Base-by-base conservation (phyloP, 495 filamentous ascomycete genomes). In the Viridothelium virens region DNA sequence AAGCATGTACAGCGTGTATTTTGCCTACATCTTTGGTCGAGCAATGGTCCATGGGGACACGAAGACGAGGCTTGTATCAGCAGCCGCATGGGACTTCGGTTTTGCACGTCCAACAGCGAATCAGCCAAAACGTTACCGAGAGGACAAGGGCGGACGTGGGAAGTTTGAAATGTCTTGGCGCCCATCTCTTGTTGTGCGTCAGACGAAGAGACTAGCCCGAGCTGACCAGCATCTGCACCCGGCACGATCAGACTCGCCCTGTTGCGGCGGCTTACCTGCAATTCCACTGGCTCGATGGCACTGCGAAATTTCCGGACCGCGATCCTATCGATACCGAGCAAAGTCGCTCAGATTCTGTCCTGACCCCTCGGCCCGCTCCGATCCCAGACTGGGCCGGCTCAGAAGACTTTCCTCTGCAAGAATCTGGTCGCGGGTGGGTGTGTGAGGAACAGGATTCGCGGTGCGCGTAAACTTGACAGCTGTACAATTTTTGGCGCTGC, bases 171-270 rank as follows among this genome's bases (percentile, higher is more conserved):
- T 59, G 53, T 59, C 53, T 59, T 59, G 53, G 53, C 53, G 31
- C 53, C 25, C 53, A 59, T 59, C 53, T 59, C 53, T 59, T 31
- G 25, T 59, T 59, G 53, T 59, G 53, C 53, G 10, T 59, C 53
- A 59, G 53, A 53, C 48, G 48, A 25, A 25, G 25, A 59, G 36
- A 59, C 53, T 59, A 36, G 53, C 31, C 53, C 53, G 53, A 36
- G 53, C 53, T 59, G 53, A 36, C 53, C 53, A 59, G 53, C 53
- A 59, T 59, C 53, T 59, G 53, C 53, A 59, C 53, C 53, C 36
- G 36, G 53, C 53, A 31, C 53, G 53, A 59, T 59, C 53, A 33
- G 36, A 59, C 36, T 59, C 31, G 53, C 53, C 53, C 53, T 59
- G 53, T 31, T 7, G 25, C 7, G 11, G 25, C 25, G 53, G 18